Percentiles rank a stretch among this genome's conserved stretches.
Conservation (phyloP, 2,329 filamentous ascomycete genomes). For the Lasiodiplodia gonubiensis region DNA sequence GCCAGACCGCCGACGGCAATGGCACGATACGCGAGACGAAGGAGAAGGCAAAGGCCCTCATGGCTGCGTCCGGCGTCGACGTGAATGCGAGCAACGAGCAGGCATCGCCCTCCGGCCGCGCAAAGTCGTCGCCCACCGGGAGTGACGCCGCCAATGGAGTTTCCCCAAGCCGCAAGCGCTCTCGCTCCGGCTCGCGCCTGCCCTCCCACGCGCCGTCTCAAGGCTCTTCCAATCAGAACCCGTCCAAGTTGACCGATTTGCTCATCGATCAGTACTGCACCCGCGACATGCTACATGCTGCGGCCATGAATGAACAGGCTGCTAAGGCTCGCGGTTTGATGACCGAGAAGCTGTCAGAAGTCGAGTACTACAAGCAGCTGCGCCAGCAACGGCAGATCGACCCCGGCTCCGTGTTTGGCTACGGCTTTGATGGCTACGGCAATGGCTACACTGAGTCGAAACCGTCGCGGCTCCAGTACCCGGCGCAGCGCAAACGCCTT, state of each 20-base stretch:
- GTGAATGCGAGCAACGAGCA: slow-evolving; percentile 41
- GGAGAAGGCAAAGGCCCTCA: slow-evolving; percentile 64
- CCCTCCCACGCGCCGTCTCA: slow-evolving; percentile 48
- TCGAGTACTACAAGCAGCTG: slow-evolving; percentile 72
- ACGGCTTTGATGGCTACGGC: slow-evolving; percentile 85
- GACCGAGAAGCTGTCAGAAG: slow-evolving; percentile 68
- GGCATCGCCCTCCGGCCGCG: slow-evolving; percentile 34
- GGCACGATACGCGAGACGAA: slow-evolving; percentile 64
- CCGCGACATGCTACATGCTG: slow-evolving; percentile 66
- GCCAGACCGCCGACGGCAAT: slow-evolving; percentile 40
- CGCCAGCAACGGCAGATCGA: slow-evolving; percentile 64
- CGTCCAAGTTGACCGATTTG: slow-evolving; percentile 49
- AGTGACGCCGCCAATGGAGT: slow-evolving; percentile 55
- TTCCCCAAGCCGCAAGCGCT: slow-evolving; percentile 61
- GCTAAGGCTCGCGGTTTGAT: slow-evolving; percentile 54
- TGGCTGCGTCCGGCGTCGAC: slow-evolving; percentile 58
- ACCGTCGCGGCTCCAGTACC: slow-evolving; percentile 76
- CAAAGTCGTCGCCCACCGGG: slow-evolving; percentile 40
- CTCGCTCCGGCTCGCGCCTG: slow-evolving; percentile 63
- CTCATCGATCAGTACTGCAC: slow-evolving; percentile 69
- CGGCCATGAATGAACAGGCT: slow-evolving; percentile 57
- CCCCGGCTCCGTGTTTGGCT: slow-evolving; percentile 66
- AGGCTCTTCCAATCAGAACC: slow-evolving; percentile 47
- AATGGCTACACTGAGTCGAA: slow-evolving; percentile 81
- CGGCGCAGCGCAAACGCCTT: slow-evolving; percentile 73